A percentile compares a stretch with the other conserved stretches of the same genome.
Conservation (phyloP, 2,329 filamentous ascomycete genomes). For the Phaeosphaeria sp. region DNA sequence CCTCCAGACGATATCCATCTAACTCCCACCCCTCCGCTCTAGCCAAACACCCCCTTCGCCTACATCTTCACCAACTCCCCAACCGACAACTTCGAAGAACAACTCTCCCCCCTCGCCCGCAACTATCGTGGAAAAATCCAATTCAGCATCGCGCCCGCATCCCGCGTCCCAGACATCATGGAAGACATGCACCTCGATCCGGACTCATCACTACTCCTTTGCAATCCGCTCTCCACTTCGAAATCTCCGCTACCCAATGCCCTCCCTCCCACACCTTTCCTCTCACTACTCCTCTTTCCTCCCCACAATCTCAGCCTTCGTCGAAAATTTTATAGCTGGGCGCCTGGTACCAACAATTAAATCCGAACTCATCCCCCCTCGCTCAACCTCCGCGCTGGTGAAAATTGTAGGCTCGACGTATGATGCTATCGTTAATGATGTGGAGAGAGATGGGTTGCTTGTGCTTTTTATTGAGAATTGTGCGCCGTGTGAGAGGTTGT, state of each 20-base stretch:
- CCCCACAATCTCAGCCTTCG: not conserved
- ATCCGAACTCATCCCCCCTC: not conserved
- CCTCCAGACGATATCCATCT: too few relatives aligned
- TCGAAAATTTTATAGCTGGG: not conserved
- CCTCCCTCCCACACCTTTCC: too few relatives aligned
- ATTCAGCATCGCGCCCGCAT: not conserved
- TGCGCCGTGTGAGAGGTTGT: not conserved
- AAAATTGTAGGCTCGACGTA: not conserved
- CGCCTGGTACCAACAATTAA: not conserved
- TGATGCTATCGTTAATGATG: not conserved
- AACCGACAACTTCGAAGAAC: not conserved
- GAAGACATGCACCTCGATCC: not conserved
- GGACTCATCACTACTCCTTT: not conserved
- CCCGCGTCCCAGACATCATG: not conserved
- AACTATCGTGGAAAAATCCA: not conserved
- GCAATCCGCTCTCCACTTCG: not conserved
- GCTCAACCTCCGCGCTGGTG: not conserved
- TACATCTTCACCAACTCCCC: too few relatives aligned
- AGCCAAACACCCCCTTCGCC: too few relatives aligned
- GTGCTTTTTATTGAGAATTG: not conserved
- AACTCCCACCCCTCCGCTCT: too few relatives aligned
- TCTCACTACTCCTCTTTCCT: not conserved
- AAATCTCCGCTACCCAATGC: not conserved
- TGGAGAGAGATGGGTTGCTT: not conserved
- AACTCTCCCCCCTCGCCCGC: not conserved